These are phyloP conservation scores for Lentinula aciculospora DNA, from an alignment of 768 basidiomycete species.

Conservation along the genomic window DNA sequence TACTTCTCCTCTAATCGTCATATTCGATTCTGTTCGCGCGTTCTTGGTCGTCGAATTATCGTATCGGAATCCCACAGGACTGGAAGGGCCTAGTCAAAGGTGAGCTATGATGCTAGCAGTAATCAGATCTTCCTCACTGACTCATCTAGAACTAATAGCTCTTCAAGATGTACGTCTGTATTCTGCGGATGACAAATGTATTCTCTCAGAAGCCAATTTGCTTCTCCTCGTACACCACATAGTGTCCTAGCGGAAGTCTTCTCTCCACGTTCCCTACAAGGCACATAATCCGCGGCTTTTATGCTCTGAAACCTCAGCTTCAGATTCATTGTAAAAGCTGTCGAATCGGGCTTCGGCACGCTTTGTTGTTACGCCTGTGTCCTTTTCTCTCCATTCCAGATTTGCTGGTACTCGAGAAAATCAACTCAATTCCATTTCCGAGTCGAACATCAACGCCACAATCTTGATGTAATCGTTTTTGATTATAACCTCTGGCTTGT, in stretches of 20 bases:
- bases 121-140: neutral
- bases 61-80: too few relatives aligned
- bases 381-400: neutral
- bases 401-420: neutral
- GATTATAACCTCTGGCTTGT: constrained; percentile 4
- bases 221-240: neutral
- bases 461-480: constrained; percentile 6
- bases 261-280: constrained; percentile 3
- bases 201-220: neutral
- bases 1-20: neutral
- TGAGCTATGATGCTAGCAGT: too few relatives aligned
- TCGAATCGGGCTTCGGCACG: neutral
- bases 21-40: neutral
- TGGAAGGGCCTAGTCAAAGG: neutral
- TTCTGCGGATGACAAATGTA: constrained; percentile 1
- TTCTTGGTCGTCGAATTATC: too few relatives aligned
- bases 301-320: neutral
- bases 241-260: neutral
- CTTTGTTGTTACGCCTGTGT: neutral
- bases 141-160: neutral
- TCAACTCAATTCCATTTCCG: neutral
- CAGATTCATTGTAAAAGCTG: neutral
- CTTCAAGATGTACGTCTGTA: neutral
- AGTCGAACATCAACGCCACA: constrained; percentile 2
- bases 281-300: constrained; percentile 6